phyloP scores from a whole-genome alignment of 1,284 basidiomycete species.

The Ceratobasidium sp. region DNA sequence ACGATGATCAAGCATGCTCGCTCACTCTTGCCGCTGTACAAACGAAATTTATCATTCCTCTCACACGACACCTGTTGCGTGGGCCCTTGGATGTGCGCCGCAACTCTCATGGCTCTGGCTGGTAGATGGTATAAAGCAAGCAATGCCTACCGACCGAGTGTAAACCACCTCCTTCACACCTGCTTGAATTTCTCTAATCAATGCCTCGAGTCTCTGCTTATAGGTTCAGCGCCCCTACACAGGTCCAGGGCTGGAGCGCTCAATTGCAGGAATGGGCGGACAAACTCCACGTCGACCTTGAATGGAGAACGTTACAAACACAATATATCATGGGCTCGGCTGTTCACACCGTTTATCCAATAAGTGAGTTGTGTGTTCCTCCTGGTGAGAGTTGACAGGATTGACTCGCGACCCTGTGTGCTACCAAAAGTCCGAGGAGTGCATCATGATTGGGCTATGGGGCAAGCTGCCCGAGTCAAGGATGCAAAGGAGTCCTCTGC shows the following conservation, averaged over 20 bases:
- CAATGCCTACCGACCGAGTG: no score
- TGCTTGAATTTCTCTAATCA: no score
- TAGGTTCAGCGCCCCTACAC: conserved; percentile 3
- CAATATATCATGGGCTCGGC: background rate
- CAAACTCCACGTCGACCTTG: conserved; percentile 23
- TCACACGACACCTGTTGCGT: no score
- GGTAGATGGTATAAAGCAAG: no score
- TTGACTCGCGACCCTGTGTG: no score
- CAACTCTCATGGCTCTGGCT: no score
- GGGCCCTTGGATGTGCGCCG: no score
- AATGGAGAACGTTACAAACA: background rate
- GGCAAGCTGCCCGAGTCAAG: conserved; percentile 16
- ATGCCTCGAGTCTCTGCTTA: background rate
- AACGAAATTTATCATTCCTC: no score
- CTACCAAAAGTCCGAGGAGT: background rate
- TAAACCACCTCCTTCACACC: no score
- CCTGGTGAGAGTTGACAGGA: background rate
- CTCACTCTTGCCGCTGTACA: no score
- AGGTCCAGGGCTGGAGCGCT: conserved; percentile 8
- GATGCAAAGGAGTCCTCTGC: conserved; percentile 25
- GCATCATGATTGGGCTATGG: conserved; percentile 4
- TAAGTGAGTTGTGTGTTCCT: conserved; percentile 4
- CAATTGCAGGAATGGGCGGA: conserved; percentile 35
- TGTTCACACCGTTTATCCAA: conserved; percentile 13
- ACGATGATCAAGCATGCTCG: no score